Base-by-base conservation (phyloP, 1,284 basidiomycete species). In the Melampsora larici-populina region DNA sequence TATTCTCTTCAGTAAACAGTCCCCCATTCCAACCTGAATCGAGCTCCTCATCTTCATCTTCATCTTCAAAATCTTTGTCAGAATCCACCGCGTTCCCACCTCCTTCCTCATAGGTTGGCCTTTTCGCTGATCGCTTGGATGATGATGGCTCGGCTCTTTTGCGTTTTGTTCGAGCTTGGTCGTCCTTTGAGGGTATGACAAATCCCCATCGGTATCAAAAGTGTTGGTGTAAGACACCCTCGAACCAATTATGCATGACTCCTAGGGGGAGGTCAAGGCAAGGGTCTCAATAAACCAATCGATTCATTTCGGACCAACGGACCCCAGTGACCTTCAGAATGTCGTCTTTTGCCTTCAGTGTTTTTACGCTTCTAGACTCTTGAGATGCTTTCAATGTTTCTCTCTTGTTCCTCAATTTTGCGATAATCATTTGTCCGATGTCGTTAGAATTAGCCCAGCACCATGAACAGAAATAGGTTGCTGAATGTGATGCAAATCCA, bases 191-290 rank as follows among this genome's bases (percentile, higher is more conserved):
- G 11, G 58, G 24, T 21, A 62, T 62, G 11, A 55, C 13, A 68
- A 67, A 75, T 6, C 65, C 73, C 73, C 73, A 75, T 49, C 49
- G 40, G 21, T 68, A 13, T 13, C 63, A 11, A 46, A 75, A 75
- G 51, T 68, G 64, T n/a, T 75, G 73, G 29, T 24, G 33, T 1
- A 75, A 64, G 4, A 75, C 73, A 24, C 65, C 71, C n/a, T 75
- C 73, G 46, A 75, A 18, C 73, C 73, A 75, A 24, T 68, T 75
- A 26, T 75, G 73, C 49, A 75, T 67, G 13, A 60, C 29, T 5
- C 73, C 64, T 13, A 75, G 31, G 17, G 73, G 29, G 2, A 75
- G 36, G 51, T 75, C 43, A 6, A n/a, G 11, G 0, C 58, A 46
- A 13, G 73, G 73, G 29, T 67, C 51, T 21, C 63, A 40, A 24